These are phyloP conservation scores for Phaffomyces opuntiae DNA, from an alignment of 805 yeast species.

Conservation along the genomic window DNA sequence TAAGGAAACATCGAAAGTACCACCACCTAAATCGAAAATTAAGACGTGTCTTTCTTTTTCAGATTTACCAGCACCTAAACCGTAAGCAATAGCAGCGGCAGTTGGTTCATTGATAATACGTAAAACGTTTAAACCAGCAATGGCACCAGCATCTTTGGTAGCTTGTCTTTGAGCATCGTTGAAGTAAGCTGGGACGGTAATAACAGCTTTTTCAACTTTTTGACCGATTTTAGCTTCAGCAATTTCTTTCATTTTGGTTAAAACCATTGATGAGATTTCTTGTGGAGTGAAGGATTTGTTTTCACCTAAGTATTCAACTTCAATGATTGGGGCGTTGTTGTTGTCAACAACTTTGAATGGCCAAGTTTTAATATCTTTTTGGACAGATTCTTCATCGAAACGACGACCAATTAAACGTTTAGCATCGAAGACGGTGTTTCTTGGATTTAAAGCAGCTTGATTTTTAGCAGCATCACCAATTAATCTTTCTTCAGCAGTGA, in stretches of 20 bases:
- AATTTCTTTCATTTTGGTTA: conserved; percentile 76
- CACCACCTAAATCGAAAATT: conserved; percentile 97
- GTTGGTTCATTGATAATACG: conserved; percentile 80
- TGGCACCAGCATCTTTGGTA: conserved; percentile 77
- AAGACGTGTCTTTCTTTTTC: conserved; percentile 81
- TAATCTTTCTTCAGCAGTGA: conserved; percentile 71
- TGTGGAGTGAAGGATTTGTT: conserved; percentile 66
- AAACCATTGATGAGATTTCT: conserved; percentile 71
- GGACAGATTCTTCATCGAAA: conserved; percentile 69
- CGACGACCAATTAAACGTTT: conserved; percentile 78
- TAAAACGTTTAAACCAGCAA: conserved; percentile 71
- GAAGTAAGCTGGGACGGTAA: conserved; percentile 76
- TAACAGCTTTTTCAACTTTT: conserved; percentile 66
- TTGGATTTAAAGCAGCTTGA: conserved; percentile 76
- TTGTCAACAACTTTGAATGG: conserved; percentile 66
- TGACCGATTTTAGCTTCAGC: conserved; percentile 73
- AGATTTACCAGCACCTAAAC: conserved; percentile 85
- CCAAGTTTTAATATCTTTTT: conserved; percentile 89
- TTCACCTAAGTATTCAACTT: conserved; percentile 66
- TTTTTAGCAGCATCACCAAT: conserved; percentile 82
- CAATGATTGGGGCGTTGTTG: conserved; percentile 60
- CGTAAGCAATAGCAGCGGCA: conserved; percentile 99
- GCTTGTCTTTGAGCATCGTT: conserved; percentile 79
- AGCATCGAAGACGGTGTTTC: conserved; percentile 75
- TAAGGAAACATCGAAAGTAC: conserved; percentile 95